Conservation (phyloP, 768 basidiomycete species). For the Leccinum fibrillosum region DNA sequence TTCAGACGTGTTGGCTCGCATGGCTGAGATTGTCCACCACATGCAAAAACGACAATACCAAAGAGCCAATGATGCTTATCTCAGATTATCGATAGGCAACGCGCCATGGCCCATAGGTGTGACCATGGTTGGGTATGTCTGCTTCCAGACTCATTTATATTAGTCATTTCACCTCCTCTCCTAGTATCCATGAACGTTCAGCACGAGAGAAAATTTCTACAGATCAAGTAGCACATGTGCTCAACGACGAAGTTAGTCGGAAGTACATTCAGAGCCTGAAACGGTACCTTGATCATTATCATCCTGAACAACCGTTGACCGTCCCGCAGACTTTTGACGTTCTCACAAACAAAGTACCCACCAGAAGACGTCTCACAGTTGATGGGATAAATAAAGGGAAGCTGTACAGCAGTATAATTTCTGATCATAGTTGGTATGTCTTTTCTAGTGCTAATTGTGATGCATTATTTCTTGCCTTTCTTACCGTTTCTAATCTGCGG, state of each 20-base stretch:
- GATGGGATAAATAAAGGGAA: conserved; percentile 61
- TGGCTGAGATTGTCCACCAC: conserved; percentile 92
- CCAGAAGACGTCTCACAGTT: conserved; percentile 89
- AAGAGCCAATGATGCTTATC: conserved; percentile 93
- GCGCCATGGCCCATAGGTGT: conserved; percentile 99
- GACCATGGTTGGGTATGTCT: conserved; percentile 92
- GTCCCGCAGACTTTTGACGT: conserved; percentile 74
- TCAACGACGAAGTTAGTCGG: conserved; percentile 98
- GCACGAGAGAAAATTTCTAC: conserved; percentile 97
- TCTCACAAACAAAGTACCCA: conserved; percentile 94
- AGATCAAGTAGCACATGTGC: conserved; percentile 95
- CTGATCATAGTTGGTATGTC: conserved; percentile 6
- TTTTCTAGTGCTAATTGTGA: conserved; percentile 1
- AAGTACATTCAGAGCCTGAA: conserved; percentile 99
- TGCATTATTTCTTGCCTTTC: conserved; percentile 21
- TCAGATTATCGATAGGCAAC: conserved; percentile 95
- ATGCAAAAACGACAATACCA: conserved; percentile 98
- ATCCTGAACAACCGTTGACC: conserved; percentile 4
- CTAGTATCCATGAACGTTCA: conserved; percentile 93
- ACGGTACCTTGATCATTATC: conserved; percentile 48
- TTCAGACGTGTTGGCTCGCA: conserved; percentile 77
- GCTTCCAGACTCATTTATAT: not conserved
- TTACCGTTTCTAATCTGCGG: conserved; percentile 36
- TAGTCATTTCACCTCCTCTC: not conserved
- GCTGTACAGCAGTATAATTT: conserved; percentile 1